Evolutionary conservation across 2,329 filamentous ascomycete genomes (phyloP).

Genomic region (Ophiosphaerella korrae): DNA sequence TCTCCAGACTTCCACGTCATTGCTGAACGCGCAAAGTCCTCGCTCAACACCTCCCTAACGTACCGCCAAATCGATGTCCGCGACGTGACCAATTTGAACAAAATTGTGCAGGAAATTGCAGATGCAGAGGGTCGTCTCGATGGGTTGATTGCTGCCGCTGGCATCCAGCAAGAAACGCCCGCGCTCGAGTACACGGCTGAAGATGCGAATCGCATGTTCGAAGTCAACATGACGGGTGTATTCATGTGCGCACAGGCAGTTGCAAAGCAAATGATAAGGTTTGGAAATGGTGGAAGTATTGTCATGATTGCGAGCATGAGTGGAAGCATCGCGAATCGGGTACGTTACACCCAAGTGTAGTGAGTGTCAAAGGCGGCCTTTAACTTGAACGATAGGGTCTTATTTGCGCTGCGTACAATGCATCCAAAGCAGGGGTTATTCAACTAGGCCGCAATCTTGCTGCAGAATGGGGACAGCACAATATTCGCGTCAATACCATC

Average conservation of each 20-base stretch:
- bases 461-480: slow-evolving; percentile 72
- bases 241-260: slow-evolving; percentile 69
- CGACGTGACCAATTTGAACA: slow-evolving; percentile 70
- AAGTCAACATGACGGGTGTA: slow-evolving; percentile 65
- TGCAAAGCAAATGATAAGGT: slow-evolving; percentile 67
- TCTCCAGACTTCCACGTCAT: slow-evolving; percentile 68
- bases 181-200: slow-evolving; percentile 76
- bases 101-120: slow-evolving; percentile 70
- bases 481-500: slow-evolving; percentile 80
- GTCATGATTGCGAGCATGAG: slow-evolving; percentile 68
- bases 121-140: slow-evolving; percentile 74
- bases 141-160: slow-evolving; percentile 75
- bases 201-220: slow-evolving; percentile 67
- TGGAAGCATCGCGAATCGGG: slow-evolving; percentile 65
- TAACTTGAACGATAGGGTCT: slow-evolving; percentile 57
- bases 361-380: neutral
- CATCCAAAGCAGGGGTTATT: slow-evolving; percentile 75
- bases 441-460: slow-evolving; percentile 74
- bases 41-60: slow-evolving; percentile 69
- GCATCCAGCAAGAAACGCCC: slow-evolving; percentile 81
- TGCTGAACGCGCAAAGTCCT: slow-evolving; percentile 65
- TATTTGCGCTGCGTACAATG: slow-evolving; percentile 73
- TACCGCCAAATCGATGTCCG: slow-evolving; percentile 84
- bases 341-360: slow-evolving; percentile 41
- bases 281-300: slow-evolving; percentile 65